Base-by-base conservation (phyloP, 1,284 basidiomycete genomes). In the Irpex rosettiformis region DNA sequence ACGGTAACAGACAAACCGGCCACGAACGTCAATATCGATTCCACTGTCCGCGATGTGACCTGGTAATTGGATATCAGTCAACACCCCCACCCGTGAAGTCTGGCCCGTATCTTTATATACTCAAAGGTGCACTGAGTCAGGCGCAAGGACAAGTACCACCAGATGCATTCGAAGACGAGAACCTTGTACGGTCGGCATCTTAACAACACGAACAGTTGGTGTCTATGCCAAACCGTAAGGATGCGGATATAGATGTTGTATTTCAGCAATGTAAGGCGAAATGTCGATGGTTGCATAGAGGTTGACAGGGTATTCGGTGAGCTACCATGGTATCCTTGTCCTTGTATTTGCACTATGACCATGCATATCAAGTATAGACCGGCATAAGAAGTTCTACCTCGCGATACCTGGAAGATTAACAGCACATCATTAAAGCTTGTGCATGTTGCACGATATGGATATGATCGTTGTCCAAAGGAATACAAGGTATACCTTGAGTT, bases 21-120 rank as follows among this genome's bases (percentile, higher is more conserved):
- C 82, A 89, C 64, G 90, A 93, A 74, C 80, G 82, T 62, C 91
- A 92, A 70, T 89, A 84, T 70, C 77, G 85, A 61, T 89, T 87
- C 67, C 77, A 80, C 54, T 93, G 91, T 70, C 86, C 89, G 13
- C 81, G 91, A 45, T 93, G 90, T 67, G 84, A 79, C 10, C 71
- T 93, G 53, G 79, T 82, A 28, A 82, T 93, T 61, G 90, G 82
- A 48, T 93, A 93, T 70, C 90, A 93, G 70, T 77, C 81, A 40
- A 81, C 79, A 21, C 85, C 88, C 11, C 88, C 86, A 1, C 88
- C 89, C 25, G 75, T 78, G 33, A 91, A 90, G 74, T 83, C 85
- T 2, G 86, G 81, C 1, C 83, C 87, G 1, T 92, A 82, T 70
- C 66, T 92, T 52, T 93, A 92, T 69, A 81, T 93, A 54, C 66